A percentile compares a stretch with the other conserved stretches of the same genome.
These are phyloP conservation scores for Chrysosporium queenslandicum DNA, from an alignment of 2,329 filamentous ascomycete genomes.

Conservation along the genomic window DNA sequence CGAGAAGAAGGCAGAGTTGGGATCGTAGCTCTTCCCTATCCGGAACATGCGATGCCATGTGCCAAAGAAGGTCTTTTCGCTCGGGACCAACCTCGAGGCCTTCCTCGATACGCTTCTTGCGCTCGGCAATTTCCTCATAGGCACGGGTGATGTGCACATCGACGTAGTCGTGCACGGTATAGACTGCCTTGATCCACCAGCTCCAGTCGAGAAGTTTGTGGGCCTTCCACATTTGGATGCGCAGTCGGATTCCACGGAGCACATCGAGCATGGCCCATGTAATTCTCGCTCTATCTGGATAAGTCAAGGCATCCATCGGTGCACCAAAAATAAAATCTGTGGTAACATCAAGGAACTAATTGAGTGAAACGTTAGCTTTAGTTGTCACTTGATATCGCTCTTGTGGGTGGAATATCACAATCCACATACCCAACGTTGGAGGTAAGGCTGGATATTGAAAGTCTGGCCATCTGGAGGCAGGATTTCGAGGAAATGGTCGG, in stretches of 20 bases:
- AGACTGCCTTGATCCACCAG: not conserved
- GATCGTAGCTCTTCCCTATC: slow-evolving; percentile 8
- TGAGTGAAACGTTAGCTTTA: too few species aligned
- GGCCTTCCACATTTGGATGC: not conserved
- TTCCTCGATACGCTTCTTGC: not conserved
- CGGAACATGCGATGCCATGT: not conserved
- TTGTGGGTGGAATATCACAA: not conserved
- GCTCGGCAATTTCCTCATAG: not conserved
- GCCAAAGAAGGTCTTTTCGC: not conserved
- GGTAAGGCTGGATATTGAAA: slow-evolving; percentile 12
- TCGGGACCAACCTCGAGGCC: not conserved
- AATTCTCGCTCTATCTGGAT: slow-evolving; percentile 1
- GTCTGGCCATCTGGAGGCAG: slow-evolving; percentile 11
- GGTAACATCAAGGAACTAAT: slow-evolving; percentile 15
- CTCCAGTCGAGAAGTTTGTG: not conserved
- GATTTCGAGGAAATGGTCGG: not conserved
- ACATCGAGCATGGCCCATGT: slow-evolving; percentile 1
- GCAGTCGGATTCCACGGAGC: slow-evolving; percentile 4
- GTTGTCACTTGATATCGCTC: not conserved
- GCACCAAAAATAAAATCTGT: slow-evolving; percentile 19
- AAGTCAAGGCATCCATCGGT: slow-evolving; percentile 11
- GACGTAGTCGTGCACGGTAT: not conserved
- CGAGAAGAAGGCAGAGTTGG: slow-evolving; percentile 9
- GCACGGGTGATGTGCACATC: not conserved
- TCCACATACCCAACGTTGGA: slow-evolving; percentile 16